Base-by-base conservation (phyloP, 139 green algal genomes). In the Ettlia oleoabundans region DNA sequence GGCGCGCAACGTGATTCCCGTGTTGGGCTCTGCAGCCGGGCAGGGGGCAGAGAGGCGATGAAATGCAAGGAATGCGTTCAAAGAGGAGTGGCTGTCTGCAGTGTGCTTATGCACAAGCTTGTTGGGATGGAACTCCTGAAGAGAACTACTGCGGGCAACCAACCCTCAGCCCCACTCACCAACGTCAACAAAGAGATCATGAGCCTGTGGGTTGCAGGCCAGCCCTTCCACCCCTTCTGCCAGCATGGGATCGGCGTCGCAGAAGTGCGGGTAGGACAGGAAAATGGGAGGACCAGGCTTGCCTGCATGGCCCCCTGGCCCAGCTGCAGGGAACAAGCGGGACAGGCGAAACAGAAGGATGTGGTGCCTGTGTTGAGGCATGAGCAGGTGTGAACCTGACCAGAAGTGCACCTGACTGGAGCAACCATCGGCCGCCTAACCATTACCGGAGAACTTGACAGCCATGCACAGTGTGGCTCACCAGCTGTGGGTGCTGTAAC, bases 1-100 rank as follows among this genome's bases (percentile, higher is more conserved):
- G 19, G 78, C 89, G 2, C 89, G 71, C 76, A 92, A 41, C 1
- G 89, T 93, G 43, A 93, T 84, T 52, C 88, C 89, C 43, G 88
- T 83, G 79, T 22, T 82, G 8, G 75, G 86, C 69, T 74, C 83
- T 85, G 32, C 68, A 40, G 32, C 24, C n/a, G n/a, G 35, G 32
- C 32, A 21, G 38, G 22, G 3, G 24, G 42, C 24, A 7, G 32
- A 30, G 42, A 24, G 41, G 7, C 42, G 21, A 61, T 15, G 32
- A 65, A 53, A 13, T n/a, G n/a, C n/a, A n/a, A n/a, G n/a, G n/a
- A n/a, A n/a, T n/a, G n/a, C n/a, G n/a, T n/a, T n/a, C n/a, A n/a
- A n/a, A n/a, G n/a, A n/a, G n/a, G n/a, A n/a, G n/a, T n/a, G n/a
- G n/a, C n/a, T n/a, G n/a, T n/a, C n/a, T n/a, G n/a, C n/a, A n/a